These are phyloP conservation scores for Adansonia gregorii DNA, from an alignment of 441 rosid genomes.

Conservation along the genomic window DNA sequence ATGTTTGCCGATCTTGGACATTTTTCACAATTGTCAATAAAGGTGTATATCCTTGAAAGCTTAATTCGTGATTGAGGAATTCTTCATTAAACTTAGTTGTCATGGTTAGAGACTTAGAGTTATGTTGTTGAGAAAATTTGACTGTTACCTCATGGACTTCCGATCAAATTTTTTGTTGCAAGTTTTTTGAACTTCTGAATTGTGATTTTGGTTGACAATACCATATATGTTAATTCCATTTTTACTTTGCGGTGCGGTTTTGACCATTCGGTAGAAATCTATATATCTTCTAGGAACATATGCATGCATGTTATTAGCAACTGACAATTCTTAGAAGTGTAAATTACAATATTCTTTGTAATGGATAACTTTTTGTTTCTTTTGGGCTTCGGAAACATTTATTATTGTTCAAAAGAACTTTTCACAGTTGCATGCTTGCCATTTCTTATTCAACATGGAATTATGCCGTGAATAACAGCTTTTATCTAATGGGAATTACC, in stretches of 20 bases:
- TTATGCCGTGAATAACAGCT: background rate
- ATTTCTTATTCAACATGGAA: background rate
- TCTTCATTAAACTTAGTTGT: too few species aligned
- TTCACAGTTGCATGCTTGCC: background rate
- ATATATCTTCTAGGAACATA: background rate
- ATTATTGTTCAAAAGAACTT: background rate
- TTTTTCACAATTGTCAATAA: slow-evolving; percentile 81
- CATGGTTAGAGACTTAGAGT: background rate
- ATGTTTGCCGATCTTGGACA: slow-evolving; percentile 99
- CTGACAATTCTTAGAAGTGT: background rate
- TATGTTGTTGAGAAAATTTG: background rate
- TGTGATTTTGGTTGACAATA: background rate
- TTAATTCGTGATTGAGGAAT: background rate
- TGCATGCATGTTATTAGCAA: background rate
- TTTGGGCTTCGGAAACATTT: background rate
- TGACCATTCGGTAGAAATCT: background rate
- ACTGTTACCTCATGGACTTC: background rate
- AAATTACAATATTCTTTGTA: too few species aligned
- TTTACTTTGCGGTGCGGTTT: background rate
- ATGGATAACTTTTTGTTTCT: background rate
- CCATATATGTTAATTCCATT: background rate
- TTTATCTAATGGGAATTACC: slow-evolving; percentile 24
- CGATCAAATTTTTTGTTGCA: background rate
- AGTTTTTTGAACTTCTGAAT: background rate
- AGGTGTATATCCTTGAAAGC: slow-evolving; percentile 45